phyloP scores from a whole-genome alignment of 768 basidiomycete species.

The Termitomyces sp. region DNA sequence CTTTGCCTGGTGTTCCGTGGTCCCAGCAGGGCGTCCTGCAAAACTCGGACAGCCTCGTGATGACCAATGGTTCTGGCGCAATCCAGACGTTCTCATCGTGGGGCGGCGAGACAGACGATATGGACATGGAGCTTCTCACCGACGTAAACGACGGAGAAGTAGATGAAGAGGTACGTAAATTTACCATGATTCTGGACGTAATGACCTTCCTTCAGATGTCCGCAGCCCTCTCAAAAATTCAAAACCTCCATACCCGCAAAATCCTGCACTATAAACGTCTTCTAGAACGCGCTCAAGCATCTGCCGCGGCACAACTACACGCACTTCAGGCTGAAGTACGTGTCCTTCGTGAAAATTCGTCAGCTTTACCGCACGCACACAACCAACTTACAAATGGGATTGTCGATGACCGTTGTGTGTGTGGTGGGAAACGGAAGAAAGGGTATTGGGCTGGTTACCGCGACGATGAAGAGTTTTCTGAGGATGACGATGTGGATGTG shows the following conservation, averaged over 20 bases:
- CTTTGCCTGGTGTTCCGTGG: constrained; percentile 8
- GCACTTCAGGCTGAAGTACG: constrained; percentile 79
- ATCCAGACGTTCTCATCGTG: constrained; percentile 30
- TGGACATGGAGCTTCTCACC: constrained; percentile 72
- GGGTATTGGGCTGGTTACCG: constrained; percentile 74
- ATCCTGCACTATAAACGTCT: constrained; percentile 73
- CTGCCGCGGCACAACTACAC: constrained; percentile 76
- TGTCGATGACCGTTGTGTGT: constrained; percentile 34
- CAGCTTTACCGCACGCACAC: constrained; percentile 11
- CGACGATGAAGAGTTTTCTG: constrained; percentile 28
- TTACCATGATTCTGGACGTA: background rate
- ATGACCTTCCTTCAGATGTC: constrained; percentile 25
- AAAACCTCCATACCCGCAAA: constrained; percentile 44
- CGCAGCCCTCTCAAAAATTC: constrained; percentile 29
- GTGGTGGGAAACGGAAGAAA: constrained; percentile 55
- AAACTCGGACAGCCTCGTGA: constrained; percentile 14
- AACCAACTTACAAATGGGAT: constrained; percentile 16
- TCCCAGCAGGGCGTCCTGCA: constrained; percentile 6
- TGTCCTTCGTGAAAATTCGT: constrained; percentile 45
- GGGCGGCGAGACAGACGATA: constrained; percentile 48
- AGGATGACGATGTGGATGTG: constrained; percentile 29
- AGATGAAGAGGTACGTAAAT: constrained; percentile 58
- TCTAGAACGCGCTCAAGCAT: constrained; percentile 74
- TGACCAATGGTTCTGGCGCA: constrained; percentile 20
- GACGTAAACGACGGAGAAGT: constrained; percentile 52